Percentiles rank a stretch among this genome's conserved stretches.
phyloP scores from a whole-genome alignment of 352 stramenopile genomes.

The Globisporangium irregulare region DNA sequence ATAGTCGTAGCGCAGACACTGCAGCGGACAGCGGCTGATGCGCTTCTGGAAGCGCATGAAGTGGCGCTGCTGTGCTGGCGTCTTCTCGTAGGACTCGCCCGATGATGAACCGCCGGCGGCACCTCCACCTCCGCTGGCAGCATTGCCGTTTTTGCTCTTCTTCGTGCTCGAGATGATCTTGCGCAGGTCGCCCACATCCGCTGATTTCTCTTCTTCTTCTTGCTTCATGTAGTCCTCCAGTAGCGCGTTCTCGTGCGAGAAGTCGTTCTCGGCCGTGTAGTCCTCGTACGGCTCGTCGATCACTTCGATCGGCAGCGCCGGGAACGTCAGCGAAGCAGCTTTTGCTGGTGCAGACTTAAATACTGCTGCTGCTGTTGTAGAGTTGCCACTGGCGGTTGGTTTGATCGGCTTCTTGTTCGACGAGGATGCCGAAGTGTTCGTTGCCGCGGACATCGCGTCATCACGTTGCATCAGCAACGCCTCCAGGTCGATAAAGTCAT shows the following conservation, averaged over 20 bases:
- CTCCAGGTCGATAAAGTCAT: conserved; percentile 54
- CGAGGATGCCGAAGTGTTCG: conserved; percentile 13
- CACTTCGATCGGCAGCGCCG: conserved; percentile 63
- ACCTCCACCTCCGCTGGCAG: conserved; percentile 2
- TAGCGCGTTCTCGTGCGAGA: conserved; percentile 65
- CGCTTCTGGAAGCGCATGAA: conserved; percentile 88
- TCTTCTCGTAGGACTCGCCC: conserved; percentile 79
- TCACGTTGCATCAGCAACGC: conserved; percentile 65
- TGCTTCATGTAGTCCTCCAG: conserved; percentile 78
- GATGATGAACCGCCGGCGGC: conserved; percentile 20
- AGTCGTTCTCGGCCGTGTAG: conserved; percentile 61
- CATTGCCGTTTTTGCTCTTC: conserved; percentile 28
- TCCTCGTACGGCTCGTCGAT: conserved; percentile 76
- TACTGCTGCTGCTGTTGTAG: neutral
- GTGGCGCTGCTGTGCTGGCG: conserved; percentile 63
- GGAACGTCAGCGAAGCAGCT: conserved; percentile 32
- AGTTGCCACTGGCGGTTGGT: too few relatives aligned
- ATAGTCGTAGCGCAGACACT: conserved; percentile 86
- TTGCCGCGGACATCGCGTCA: conserved; percentile 45
- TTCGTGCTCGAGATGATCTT: conserved; percentile 54
- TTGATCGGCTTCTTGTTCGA: conserved; percentile 11
- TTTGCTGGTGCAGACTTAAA: neutral
- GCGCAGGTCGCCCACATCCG: conserved; percentile 55
- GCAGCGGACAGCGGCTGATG: conserved; percentile 68
- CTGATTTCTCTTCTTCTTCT: conserved; percentile 77